phyloP scores from a whole-genome alignment of 2,329 filamentous ascomycete species.

The Aspergillus sp. region DNA sequence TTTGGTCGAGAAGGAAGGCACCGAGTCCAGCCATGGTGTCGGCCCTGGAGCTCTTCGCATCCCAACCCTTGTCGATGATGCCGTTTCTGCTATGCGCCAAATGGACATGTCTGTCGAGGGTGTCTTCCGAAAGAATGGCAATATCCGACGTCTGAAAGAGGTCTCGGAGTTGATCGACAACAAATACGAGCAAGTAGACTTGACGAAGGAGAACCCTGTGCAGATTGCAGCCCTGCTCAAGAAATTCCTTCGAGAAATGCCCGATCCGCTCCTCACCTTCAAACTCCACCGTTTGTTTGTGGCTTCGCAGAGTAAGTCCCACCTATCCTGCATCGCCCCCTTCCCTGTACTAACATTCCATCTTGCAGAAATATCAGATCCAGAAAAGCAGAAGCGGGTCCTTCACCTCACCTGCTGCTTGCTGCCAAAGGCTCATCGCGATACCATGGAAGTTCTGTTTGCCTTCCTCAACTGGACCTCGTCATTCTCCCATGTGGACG shows the following conservation, averaged over 20 bases:
- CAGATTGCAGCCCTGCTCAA: slow-evolving; percentile 93
- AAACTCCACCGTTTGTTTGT: slow-evolving; percentile 93
- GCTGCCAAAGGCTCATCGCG: slow-evolving; percentile 87
- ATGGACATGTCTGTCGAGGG: slow-evolving; percentile 99
- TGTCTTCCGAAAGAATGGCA: slow-evolving; percentile 98
- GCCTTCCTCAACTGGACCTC: slow-evolving; percentile 97
- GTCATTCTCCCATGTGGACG: slow-evolving; percentile 95
- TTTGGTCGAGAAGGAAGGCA: slow-evolving; percentile 89
- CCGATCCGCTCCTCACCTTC: slow-evolving; percentile 91
- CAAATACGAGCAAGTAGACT: slow-evolving; percentile 81
- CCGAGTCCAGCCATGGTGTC: slow-evolving; percentile 96
- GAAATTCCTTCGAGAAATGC: slow-evolving; percentile 91
- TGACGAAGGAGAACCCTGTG: slow-evolving; percentile 87
- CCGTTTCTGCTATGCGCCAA: slow-evolving; percentile 91
- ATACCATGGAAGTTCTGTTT: slow-evolving; percentile 93
- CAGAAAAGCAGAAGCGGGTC: slow-evolving; percentile 79
- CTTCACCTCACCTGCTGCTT: slow-evolving; percentile 91
- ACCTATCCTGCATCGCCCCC: neutral
- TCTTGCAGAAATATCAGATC: slow-evolving; percentile 71
- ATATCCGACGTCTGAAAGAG: slow-evolving; percentile 91
- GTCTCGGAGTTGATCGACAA: slow-evolving; percentile 84
- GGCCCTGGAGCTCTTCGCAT: slow-evolving; percentile 89
- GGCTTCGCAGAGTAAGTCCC: slow-evolving; percentile 72
- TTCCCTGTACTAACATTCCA: slow-evolving; percentile 8
- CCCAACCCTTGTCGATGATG: slow-evolving; percentile 92